A percentile compares a stretch with the other conserved stretches of the same genome.
These are phyloP conservation scores for Xylaria palmicola DNA, from an alignment of 495 filamentous ascomycete species.

Conservation along the genomic window DNA sequence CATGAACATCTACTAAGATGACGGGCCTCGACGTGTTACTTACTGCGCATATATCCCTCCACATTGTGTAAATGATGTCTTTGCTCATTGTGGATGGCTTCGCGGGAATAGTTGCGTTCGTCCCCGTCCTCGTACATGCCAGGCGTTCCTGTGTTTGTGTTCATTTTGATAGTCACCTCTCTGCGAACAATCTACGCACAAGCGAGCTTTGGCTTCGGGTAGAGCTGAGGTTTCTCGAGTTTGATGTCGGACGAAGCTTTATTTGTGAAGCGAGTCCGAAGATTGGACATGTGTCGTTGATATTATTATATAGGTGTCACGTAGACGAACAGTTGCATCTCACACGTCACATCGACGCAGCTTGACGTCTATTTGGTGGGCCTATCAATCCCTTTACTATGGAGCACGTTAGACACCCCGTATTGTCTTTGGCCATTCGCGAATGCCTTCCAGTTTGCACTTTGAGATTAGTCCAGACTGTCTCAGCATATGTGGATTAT, in stretches of 20 bases:
- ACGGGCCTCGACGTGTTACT: background rate
- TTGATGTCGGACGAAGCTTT: background rate
- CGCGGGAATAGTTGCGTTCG: slow-evolving; percentile 22
- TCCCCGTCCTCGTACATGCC: slow-evolving; percentile 21
- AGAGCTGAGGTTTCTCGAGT: background rate
- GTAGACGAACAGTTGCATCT: background rate
- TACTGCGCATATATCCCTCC: slow-evolving; percentile 24
- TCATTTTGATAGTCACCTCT: background rate
- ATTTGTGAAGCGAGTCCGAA: background rate
- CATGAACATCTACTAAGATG: background rate
- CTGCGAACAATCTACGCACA: background rate
- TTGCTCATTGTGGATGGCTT: slow-evolving; percentile 18
- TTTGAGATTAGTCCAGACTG: background rate
- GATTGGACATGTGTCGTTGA: background rate
- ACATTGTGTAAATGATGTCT: slow-evolving; percentile 23
- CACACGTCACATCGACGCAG: slow-evolving; percentile 9
- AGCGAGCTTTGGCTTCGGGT: no score
- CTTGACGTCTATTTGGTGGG: slow-evolving; percentile 7
- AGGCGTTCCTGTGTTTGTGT: slow-evolving; percentile 16
- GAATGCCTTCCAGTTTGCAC: background rate
- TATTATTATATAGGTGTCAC: background rate
- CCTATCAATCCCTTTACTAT: background rate
- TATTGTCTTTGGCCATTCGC: background rate
- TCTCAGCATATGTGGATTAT: background rate
- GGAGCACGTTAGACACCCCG: background rate